Conservation (phyloP, 164 flowering plant genomes). For the Tetracentron sinense region DNA sequence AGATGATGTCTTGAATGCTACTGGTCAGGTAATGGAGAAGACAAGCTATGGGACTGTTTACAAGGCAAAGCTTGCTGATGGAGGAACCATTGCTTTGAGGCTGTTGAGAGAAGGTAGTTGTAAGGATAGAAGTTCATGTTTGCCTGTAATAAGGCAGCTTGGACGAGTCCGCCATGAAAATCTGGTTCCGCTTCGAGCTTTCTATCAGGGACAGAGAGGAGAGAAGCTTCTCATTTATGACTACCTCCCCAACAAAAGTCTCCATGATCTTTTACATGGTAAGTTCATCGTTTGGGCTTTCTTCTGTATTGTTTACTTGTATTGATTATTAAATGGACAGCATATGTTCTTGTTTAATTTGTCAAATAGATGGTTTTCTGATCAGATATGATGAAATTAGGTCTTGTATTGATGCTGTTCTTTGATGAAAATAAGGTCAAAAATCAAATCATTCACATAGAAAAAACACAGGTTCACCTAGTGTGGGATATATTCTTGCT, state of each 20-base stretch:
- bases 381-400: too few relatives aligned
- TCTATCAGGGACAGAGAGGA: constrained; percentile 97
- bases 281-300: constrained; percentile 7
- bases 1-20: constrained; percentile 95
- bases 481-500: too few relatives aligned
- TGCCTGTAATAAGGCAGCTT: constrained; percentile 76
- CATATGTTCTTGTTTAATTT: neutral
- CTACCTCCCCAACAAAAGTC: constrained; percentile 62
- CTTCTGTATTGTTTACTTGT: neutral
- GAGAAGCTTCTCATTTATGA: constrained; percentile 97
- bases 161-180: constrained; percentile 88
- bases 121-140: constrained; percentile 69
- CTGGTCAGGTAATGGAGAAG: constrained; percentile 98
- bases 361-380: neutral
- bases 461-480: too few relatives aligned
- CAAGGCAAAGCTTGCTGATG: constrained; percentile 93
- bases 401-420: too few relatives aligned
- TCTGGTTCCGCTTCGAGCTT: constrained; percentile 87
- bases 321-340: constrained; percentile 1
- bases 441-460: too few relatives aligned
- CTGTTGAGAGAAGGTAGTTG: constrained; percentile 92
- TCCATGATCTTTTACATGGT: constrained; percentile 92
- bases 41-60: constrained; percentile 91
- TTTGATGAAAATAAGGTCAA: too few relatives aligned
- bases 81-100: constrained; percentile 87